A percentile compares a stretch with the other conserved stretches of the same genome.
Evolutionary conservation across 768 basidiomycete genomes (phyloP).

Genomic region (Hypholoma fasciculare): DNA sequence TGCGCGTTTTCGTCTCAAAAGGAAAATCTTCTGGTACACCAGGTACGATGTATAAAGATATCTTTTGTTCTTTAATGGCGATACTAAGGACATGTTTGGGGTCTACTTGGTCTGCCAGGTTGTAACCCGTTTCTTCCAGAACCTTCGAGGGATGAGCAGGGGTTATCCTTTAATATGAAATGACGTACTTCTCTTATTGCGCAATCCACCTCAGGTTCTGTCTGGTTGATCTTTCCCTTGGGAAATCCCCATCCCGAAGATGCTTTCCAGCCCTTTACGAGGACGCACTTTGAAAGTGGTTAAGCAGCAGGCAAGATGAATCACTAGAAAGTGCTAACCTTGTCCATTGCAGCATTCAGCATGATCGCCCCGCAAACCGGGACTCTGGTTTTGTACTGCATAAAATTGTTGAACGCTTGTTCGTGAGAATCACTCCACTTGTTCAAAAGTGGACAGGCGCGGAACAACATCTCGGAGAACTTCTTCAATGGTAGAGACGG

Average conservation of each 20-base stretch:
- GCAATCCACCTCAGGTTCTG: slow-evolving; percentile 81
- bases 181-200: slow-evolving; percentile 85
- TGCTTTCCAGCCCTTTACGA: slow-evolving; percentile 98
- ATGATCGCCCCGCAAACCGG: slow-evolving; percentile 98
- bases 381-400: slow-evolving; percentile 95
- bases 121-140: slow-evolving; percentile 95
- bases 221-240: slow-evolving; percentile 98
- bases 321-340: slow-evolving; percentile 49
- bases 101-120: slow-evolving; percentile 68
- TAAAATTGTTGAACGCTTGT: slow-evolving; percentile 84
- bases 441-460: slow-evolving; percentile 77
- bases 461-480: slow-evolving; percentile 91
- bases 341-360: slow-evolving; percentile 89
- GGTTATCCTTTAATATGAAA: neutral
- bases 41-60: slow-evolving; percentile 88
- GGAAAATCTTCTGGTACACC: slow-evolving; percentile 85
- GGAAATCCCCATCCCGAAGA: slow-evolving; percentile 99
- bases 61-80: slow-evolving; percentile 86
- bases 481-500: slow-evolving; percentile 88
- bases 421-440: slow-evolving; percentile 87
- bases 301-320: neutral
- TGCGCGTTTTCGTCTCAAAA: slow-evolving; percentile 93
- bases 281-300: slow-evolving; percentile 67
- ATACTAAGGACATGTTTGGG: slow-evolving; percentile 76
- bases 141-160: slow-evolving; percentile 55